Evolutionary conservation across 1,284 basidiomycete species (phyloP).

Genomic region (Naganishia cerealis): DNA sequence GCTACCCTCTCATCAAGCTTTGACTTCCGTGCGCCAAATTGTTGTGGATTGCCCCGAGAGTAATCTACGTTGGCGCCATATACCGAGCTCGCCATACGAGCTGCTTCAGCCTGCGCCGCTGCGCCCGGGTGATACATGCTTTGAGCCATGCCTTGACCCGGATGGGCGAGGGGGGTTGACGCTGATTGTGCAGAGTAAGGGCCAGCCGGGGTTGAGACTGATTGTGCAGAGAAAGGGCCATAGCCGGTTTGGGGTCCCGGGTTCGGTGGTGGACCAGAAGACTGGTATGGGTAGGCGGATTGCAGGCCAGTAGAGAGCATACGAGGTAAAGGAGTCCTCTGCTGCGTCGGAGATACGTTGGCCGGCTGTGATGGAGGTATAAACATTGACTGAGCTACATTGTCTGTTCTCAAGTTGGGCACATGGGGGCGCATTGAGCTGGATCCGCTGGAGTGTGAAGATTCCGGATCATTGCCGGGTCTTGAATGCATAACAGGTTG

Average conservation of each 20-base stretch:
- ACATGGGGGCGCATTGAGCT: conserved; percentile 1
- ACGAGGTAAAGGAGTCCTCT: conserved; percentile 3
- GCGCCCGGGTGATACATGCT: conserved; percentile 29
- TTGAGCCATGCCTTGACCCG: conserved; percentile 21
- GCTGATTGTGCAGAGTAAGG: neutral
- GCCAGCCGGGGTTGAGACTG: conserved; percentile 5
- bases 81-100: neutral
- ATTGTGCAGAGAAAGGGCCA: conserved; percentile 1
- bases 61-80: conserved; percentile 26
- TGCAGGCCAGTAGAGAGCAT: conserved; percentile 15
- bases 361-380: conserved; percentile 15
- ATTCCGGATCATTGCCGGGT: neutral
- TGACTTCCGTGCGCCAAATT: conserved; percentile 15
- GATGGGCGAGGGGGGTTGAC: neutral
- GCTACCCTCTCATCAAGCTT: conserved; percentile 33
- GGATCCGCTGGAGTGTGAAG: neutral
- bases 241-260: conserved; percentile 4
- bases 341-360: conserved; percentile 9
- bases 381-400: conserved; percentile 22
- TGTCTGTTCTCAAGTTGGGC: conserved; percentile 2
- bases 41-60: conserved; percentile 5
- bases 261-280: neutral
- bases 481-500: neutral
- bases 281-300: conserved; percentile 25
- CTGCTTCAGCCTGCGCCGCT: conserved; percentile 5